Evolutionary conservation across 208 protist genomes (phyloP).

Genomic region (Acanthamoeba culbertsoni): DNA sequence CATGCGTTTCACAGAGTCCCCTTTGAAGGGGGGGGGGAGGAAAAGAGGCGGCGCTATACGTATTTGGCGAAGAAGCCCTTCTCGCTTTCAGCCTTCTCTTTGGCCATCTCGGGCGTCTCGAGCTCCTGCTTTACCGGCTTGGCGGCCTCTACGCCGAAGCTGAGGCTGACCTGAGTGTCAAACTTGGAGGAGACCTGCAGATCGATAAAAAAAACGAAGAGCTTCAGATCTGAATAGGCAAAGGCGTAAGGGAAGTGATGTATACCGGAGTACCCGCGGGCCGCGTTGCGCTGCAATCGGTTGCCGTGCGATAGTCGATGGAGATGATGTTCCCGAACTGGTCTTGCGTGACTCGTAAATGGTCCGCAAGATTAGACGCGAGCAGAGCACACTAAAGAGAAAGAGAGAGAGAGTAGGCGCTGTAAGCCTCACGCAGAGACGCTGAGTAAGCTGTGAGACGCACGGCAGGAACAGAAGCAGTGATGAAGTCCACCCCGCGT

Average conservation of each 20-base stretch:
- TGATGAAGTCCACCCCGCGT: background rate
- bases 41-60: background rate
- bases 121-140: background rate
- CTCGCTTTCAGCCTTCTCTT: constrained; percentile 11
- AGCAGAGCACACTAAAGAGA: background rate
- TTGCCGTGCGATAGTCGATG: background rate
- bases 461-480: background rate
- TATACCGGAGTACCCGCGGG: background rate
- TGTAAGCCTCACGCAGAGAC: background rate
- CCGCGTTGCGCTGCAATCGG: background rate
- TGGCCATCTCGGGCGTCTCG: background rate
- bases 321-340: constrained; percentile 36
- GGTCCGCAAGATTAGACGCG: background rate
- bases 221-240: no score
- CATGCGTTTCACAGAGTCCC: background rate
- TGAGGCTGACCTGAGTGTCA: background rate
- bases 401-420: background rate
- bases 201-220: background rate
- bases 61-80: constrained; percentile 55
- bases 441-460: background rate
- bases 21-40: background rate
- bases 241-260: background rate
- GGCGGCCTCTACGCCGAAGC: background rate
- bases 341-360: background rate
- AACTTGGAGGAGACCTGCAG: background rate